Conservation (phyloP, 2,329 filamentous ascomycete species). For the Paracorniculantispora psalliotae region DNA sequence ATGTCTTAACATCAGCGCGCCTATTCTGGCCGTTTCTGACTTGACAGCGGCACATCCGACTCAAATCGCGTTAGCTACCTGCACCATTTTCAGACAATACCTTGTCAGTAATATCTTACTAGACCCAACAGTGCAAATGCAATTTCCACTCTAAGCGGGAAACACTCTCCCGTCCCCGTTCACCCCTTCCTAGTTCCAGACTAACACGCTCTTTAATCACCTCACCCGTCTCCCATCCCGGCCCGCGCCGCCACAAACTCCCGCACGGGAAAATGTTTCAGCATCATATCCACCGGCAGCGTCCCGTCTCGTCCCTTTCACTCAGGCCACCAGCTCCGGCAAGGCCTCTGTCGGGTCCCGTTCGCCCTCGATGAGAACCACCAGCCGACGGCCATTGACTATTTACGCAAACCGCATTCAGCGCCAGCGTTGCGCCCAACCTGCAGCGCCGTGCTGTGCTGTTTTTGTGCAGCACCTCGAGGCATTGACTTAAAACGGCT, state of each 20-base stretch:
- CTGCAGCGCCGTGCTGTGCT: conserved; percentile 3
- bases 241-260: conserved; percentile 3
- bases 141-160: not conserved
- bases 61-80: too few species aligned
- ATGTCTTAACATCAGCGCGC: too few species aligned
- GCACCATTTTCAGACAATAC: too few species aligned
- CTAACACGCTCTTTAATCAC: conserved; percentile 6
- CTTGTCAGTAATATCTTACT: too few species aligned
- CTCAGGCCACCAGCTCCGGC: not conserved
- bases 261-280: not conserved
- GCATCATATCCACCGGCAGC: not conserved
- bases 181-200: not conserved
- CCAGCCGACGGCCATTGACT: conserved; percentile 1
- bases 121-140: too few species aligned
- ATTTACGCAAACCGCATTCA: not conserved
- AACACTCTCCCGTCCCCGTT: too few species aligned
- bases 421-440: conserved; percentile 3
- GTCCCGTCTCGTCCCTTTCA: not conserved
- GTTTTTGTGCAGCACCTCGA: not conserved
- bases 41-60: too few species aligned
- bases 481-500: not conserved
- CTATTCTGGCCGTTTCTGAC: too few species aligned
- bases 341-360: not conserved
- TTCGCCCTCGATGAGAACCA: conserved; percentile 6
- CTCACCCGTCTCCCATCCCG: conserved; percentile 4